These are phyloP conservation scores for Aureobasidium sp. DNA, from an alignment of 2,329 filamentous ascomycete genomes.

Conservation along the genomic window DNA sequence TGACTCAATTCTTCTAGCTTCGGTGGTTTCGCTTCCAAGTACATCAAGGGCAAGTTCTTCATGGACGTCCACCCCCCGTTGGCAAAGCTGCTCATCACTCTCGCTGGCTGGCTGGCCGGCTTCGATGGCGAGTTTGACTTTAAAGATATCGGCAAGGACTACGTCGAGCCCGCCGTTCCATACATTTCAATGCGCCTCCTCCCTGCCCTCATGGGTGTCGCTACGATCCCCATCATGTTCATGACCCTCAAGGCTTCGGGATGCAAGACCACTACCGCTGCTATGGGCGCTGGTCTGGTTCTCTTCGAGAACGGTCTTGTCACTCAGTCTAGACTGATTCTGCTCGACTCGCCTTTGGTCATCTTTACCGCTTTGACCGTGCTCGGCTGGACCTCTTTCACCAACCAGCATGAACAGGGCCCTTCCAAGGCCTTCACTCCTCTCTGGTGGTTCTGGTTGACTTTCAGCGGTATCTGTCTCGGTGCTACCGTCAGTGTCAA, in stretches of 20 bases:
- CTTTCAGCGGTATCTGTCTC: slow-evolving; percentile 73
- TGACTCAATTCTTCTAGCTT: slow-evolving; percentile 52
- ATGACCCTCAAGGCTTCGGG: slow-evolving; percentile 84
- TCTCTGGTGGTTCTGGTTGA: slow-evolving; percentile 97
- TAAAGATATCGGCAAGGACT: slow-evolving; percentile 99
- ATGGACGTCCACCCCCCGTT: slow-evolving; percentile 99
- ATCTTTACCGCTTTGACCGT: slow-evolving; percentile 88
- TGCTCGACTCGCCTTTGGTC: slow-evolving; percentile 90
- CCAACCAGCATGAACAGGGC: slow-evolving; percentile 92
- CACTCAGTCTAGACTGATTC: slow-evolving; percentile 89
- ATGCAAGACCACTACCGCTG: slow-evolving; percentile 76
- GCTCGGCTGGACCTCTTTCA: slow-evolving; percentile 84
- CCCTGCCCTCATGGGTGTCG: slow-evolving; percentile 78
- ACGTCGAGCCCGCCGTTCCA: slow-evolving; percentile 84
- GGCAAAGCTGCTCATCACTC: slow-evolving; percentile 90
- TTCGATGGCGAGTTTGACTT: slow-evolving; percentile 97
- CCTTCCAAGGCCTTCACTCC: slow-evolving; percentile 78
- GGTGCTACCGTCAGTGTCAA: slow-evolving; percentile 93
- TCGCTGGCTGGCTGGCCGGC: slow-evolving; percentile 88
- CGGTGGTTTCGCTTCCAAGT: slow-evolving; percentile 95
- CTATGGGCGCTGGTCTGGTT: slow-evolving; percentile 74
- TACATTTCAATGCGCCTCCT: slow-evolving; percentile 97
- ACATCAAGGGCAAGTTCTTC: slow-evolving; percentile 98
- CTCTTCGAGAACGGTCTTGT: slow-evolving; percentile 95
- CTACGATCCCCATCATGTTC: slow-evolving; percentile 88